Conservation (phyloP, 2,329 filamentous ascomycete species). For the Magnaporthales sp. region DNA sequence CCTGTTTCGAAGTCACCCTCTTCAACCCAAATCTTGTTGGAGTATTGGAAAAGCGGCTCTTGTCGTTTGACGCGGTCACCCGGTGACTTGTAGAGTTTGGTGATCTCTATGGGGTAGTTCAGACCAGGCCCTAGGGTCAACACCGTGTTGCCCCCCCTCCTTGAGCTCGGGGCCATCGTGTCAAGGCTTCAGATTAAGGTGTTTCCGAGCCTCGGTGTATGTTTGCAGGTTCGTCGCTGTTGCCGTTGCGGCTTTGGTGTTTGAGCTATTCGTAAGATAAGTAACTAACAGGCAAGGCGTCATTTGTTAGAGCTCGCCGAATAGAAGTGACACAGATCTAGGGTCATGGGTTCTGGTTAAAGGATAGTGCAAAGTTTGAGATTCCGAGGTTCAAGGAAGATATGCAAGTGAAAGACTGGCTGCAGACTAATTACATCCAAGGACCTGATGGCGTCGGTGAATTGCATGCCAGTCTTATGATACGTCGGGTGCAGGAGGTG, state of each 20-base stretch:
- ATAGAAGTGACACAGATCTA: background rate
- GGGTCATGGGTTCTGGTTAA: background rate
- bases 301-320: background rate
- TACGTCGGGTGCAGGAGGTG: background rate
- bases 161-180: background rate
- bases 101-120: conserved; percentile 90
- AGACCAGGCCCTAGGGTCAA: conserved; percentile 53
- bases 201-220: background rate
- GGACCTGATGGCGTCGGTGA: background rate
- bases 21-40: conserved; percentile 70
- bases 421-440: no score
- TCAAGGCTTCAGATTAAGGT: background rate
- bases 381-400: background rate
- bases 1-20: conserved; percentile 56
- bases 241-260: background rate
- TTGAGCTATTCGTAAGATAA: background rate
- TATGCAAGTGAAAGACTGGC: background rate
- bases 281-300: background rate
- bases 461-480: background rate
- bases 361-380: background rate
- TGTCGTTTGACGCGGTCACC: conserved; percentile 70
- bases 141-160: conserved; percentile 13
- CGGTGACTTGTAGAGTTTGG: conserved; percentile 66
- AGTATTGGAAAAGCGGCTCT: conserved; percentile 77
- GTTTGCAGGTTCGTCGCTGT: background rate